Percentiles rank a stretch among this genome's conserved stretches.
These are phyloP conservation scores for Saccharomycopsis schoenii DNA, from an alignment of 805 yeast species.

Conservation along the genomic window DNA sequence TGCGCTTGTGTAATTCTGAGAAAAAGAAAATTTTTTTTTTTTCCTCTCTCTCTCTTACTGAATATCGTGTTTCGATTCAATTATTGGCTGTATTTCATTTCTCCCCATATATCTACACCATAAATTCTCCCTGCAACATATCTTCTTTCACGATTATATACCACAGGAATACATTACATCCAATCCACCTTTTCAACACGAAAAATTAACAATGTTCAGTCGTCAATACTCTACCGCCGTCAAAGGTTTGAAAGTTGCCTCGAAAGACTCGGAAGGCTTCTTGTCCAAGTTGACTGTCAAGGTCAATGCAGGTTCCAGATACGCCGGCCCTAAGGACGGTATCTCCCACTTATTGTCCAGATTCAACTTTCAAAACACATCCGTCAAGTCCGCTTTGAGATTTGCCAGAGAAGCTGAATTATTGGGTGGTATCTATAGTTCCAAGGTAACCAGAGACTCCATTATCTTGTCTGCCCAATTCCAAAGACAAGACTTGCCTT, in stretches of 20 bases:
- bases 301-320: slow-evolving; percentile 81
- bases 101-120: neutral
- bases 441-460: slow-evolving; percentile 73
- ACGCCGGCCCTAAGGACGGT: slow-evolving; percentile 55
- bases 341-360: slow-evolving; percentile 76
- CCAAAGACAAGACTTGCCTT: slow-evolving; percentile 82
- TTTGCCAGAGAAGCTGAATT: slow-evolving; percentile 91
- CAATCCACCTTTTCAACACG: neutral
- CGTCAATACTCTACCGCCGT: slow-evolving; percentile 26
- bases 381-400: slow-evolving; percentile 78
- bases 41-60: neutral
- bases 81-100: neutral
- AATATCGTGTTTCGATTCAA: neutral
- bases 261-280: slow-evolving; percentile 53
- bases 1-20: neutral
- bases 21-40: neutral
- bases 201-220: slow-evolving; percentile 12
- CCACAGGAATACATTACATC: neutral
- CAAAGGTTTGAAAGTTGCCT: slow-evolving; percentile 37
- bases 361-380: slow-evolving; percentile 76
- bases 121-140: too few relatives aligned
- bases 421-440: slow-evolving; percentile 71
- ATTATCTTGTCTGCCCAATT: slow-evolving; percentile 73
- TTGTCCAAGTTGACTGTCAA: slow-evolving; percentile 72
- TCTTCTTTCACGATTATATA: neutral